Evolutionary conservation across 192 early-diverging fungal genomes (phyloP), one percentile per base, ranked within the genome.

Genomic region (Entrophospora sp.): DNA sequence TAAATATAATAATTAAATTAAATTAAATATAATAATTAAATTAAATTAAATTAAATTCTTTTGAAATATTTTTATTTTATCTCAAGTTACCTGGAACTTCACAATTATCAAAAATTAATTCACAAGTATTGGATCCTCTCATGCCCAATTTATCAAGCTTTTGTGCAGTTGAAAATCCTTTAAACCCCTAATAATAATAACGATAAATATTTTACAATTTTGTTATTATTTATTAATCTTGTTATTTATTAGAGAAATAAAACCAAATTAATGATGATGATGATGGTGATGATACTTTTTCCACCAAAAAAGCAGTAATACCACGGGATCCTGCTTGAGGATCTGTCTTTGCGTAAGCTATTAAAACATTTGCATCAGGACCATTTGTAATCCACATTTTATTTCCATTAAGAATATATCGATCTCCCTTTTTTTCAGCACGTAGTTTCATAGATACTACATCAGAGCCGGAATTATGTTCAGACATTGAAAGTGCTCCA

Each of bases 311-410:
- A n/a, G 93, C 93, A 14, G 95, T 97, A 71, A 97, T 94, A 34
- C 91, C 90, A 60, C 83, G 84, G 28, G 91, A 85, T 4, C 90
- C 90, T n/a, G 87, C 83, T 13, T 85, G 77, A 45, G 79, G 60
- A 53, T 89, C 79, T 2, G 93, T 95, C 78, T 95, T 97, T 27
- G 92, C 92, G 69, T 95, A 97, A 10, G 95, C 92, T 13, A 97
- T 88, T 44, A 97, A 70, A 4, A 87, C 86, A 68, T 95, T 81
- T 22, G 91, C 91, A 74, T 94, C 93, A 12, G 90, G 92, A 7
- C 89, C 91, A 77, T 97, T 97, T 36, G 95, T 97, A 75, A 97
- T 97, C 95, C 95, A 97, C 78, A 93, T 85, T 78, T 95, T 95
- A 68, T 84, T 91, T 0, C 91, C 92, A 72, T 94, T 94, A 43